Base-by-base conservation (phyloP, 2,329 filamentous ascomycete genomes). In the Clonostachys solani region DNA sequence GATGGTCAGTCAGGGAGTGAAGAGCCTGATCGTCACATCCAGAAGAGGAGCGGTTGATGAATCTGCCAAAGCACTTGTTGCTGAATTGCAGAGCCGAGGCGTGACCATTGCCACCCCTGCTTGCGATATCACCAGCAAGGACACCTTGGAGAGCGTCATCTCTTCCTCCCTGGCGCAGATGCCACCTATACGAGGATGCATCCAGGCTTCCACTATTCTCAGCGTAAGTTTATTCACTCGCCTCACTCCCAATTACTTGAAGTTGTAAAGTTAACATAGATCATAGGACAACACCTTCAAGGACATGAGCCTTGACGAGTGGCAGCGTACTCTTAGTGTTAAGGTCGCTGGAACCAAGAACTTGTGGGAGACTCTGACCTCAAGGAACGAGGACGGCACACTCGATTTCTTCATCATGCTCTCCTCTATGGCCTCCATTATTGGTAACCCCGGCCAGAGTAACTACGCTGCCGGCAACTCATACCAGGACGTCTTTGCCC, bases 271-370 rank as follows among this genome's bases (percentile, higher is more conserved):
- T 3, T 23, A 17, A 15, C 18, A 40, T 15, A 18, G 70, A 6
- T 56, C 72, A 1, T 50, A 61, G 56, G 63, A 69, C 47, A 55
- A 54, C 1, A 45, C 57, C 2, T 54, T 71, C 17, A 54, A 60
- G 4, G 55, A 65, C 19, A 73, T 75, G 67, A 60, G 55, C 3
- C 48, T 60, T 12, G 50, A 63, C 2, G 56, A 68, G n/a, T 74
- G 67, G 66, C 50, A 57, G 5, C 50, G 53, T 2, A 56, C 63
- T 4, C 53, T 69, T 3, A 51, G 50, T 3, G 67, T 69, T 5
- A 77, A 77, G 53, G 61, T 69, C 2, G 46, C 59, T 12, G 72
- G 70, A 6, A 69, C 68, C 5, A 67, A 62, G 64, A 75, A 77
- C 46, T 56, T 75, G 6, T 66, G 74, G 50, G 44, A 61, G 23